Evolutionary conservation across 1,284 basidiomycete species (phyloP), one percentile per base, ranked within the genome.

Genomic region (Ustilago crameri): DNA sequence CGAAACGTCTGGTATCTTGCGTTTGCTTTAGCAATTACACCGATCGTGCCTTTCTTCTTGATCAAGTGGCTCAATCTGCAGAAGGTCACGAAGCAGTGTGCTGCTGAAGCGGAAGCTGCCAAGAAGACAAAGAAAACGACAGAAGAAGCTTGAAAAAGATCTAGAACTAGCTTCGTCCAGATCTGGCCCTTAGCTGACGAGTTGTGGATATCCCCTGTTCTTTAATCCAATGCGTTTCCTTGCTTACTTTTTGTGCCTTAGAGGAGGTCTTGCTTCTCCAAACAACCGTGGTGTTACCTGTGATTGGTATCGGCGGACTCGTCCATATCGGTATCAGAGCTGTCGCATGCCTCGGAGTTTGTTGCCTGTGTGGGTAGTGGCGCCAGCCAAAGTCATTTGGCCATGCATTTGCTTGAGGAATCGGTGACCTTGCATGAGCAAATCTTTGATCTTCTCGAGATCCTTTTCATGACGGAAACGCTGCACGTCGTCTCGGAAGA

Each of bases 321-420:
- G 30, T 30, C 12, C 30, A 7, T 30, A 12, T 30, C 30, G 35
- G 35, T n/a, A 9, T 38, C 34, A 64, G 12, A 54, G 27, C 35
- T 63, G 51, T 40, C 67, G 51, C 48, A 57, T 64, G 20, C 67
- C 67, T 2, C 67, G 51, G n/a, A 62, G 62, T 23, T 71, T 66
- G 51, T 55, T 62, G 5, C 30, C 50, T 9, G 32, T 35, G 26
- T 54, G 50, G 8, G 57, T 48, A 5, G 69, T 44, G 5, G 72
- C 72, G 17, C 70, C 66, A 1, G 70, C 59, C 9, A 76, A 57
- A 3, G 60, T 60, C 70, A 74, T 70, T 18, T 73, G 74, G 7
- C 74, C 74, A 34, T 74, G 66, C 65, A 76, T 74, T 54, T 74
- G 70, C 37, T 69, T 69, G 27, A 76, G 50, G 37, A 68, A 73